A percentile compares a stretch with the other conserved stretches of the same genome.
These are phyloP conservation scores for Colletotrichum sp. DNA, from an alignment of 2,329 filamentous ascomycete genomes.

Conservation along the genomic window DNA sequence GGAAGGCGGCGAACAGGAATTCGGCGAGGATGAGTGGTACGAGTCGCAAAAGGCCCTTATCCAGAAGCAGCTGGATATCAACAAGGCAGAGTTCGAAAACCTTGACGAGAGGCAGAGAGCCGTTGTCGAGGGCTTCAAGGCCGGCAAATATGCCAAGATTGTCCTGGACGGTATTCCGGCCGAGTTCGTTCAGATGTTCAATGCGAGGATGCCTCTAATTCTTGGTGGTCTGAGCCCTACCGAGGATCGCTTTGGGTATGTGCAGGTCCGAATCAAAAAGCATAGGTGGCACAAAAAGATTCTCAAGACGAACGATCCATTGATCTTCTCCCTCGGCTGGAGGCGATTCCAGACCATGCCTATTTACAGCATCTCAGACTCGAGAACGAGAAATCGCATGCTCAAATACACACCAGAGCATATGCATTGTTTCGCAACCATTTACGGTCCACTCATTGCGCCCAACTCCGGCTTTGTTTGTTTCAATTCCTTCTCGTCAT, in stretches of 20 bases:
- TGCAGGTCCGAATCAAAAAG: conserved; percentile 95
- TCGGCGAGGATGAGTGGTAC: conserved; percentile 99
- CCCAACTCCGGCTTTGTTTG: conserved; percentile 96
- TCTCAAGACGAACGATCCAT: conserved; percentile 94
- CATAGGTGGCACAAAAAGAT: conserved; percentile 99
- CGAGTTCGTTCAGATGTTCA: conserved; percentile 87
- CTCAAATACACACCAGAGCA: conserved; percentile 99
- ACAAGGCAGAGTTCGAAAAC: conserved; percentile 88
- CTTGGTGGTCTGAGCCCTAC: conserved; percentile 92
- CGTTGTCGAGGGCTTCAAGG: conserved; percentile 87
- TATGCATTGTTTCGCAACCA: conserved; percentile 97
- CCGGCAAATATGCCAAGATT: conserved; percentile 91
- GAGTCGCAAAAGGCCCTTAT: conserved; percentile 94
- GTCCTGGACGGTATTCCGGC: conserved; percentile 88
- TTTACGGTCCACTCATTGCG: conserved; percentile 93
- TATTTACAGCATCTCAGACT: conserved; percentile 94
- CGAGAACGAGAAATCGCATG: conserved; percentile 93
- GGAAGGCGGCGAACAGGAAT: conserved; percentile 77
- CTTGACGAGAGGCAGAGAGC: conserved; percentile 85
- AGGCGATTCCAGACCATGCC: conserved; percentile 91
- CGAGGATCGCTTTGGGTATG: conserved; percentile 93
- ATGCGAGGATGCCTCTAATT: conserved; percentile 81
- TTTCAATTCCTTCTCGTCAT: conserved; percentile 86
- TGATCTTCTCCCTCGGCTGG: conserved; percentile 98
- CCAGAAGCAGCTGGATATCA: conserved; percentile 96